Base-by-base conservation (phyloP, 257 asterid genomes). In the Solanum sitiens region DNA sequence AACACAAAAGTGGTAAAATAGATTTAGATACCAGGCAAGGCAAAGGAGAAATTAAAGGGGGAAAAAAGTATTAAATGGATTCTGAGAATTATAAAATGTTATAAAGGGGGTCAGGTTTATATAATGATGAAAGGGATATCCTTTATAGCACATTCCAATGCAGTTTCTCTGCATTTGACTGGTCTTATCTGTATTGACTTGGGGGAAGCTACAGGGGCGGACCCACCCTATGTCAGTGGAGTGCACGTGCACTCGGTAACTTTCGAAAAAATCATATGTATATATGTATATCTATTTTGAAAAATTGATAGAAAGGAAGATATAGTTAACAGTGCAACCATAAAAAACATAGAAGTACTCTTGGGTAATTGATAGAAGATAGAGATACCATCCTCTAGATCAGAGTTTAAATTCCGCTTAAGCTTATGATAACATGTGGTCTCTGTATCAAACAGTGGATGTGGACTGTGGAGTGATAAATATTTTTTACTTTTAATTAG, bases 31-130 rank as follows among this genome's bases (percentile, higher is more conserved):
- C 21, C 11, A 40, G 20, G 14, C 56, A 12, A n/a, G 33, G 59
- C 35, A 40, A 56, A 42, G 27, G 67, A 61, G 35, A 40, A 32
- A 70, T 23, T 23, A 7, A 35, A 67, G 35, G 85, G 83, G 56
- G 7, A 39, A 39, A 6, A 3, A 82, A 87, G 84, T 40, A 82
- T 79, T 53, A 75, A 75, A 86, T 79, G 90, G 90, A 91, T 89
- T 84, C 90, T 90, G 87, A 82, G 91, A 35, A 33, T 33, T 35
- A 83, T 13, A 50, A 86, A 86, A 92, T 86, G 85, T 85, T 56
- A 25, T 30, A 35, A 50, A 42, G 30, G 15, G 68, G 85, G 89
- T 65, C 89, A 86, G 94, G 93, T 90, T 90, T 92, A 91, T 90
- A 93, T 91, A 93, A 79, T 83, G 35, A 86, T 63, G 63, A 83